phyloP scores from a whole-genome alignment of 2,329 filamentous ascomycete species.

The Talaromyces sp. region DNA sequence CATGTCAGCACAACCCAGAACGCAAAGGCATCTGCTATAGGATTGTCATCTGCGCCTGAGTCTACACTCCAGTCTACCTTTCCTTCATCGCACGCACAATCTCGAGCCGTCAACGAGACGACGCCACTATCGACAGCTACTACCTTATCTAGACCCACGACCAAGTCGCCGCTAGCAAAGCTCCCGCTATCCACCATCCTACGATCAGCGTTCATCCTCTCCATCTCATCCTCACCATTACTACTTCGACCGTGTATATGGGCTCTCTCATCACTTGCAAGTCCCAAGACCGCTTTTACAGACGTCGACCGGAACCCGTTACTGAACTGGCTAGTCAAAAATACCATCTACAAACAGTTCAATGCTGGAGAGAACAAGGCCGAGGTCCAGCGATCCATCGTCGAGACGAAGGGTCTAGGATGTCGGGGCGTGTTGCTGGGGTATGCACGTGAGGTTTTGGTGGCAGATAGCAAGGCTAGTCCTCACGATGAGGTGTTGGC shows the following conservation, averaged over 20 bases:
- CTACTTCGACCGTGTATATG: slow-evolving; percentile 70
- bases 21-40: slow-evolving; percentile 14
- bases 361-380: slow-evolving; percentile 51
- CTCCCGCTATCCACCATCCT: slow-evolving; percentile 38
- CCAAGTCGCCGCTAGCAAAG: slow-evolving; percentile 32
- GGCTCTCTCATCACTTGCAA: slow-evolving; percentile 59
- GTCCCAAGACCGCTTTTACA: slow-evolving; percentile 43
- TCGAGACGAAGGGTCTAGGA: slow-evolving; percentile 48
- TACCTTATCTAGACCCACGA: background rate
- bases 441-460: slow-evolving; percentile 56
- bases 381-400: slow-evolving; percentile 48
- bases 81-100: slow-evolving; percentile 3
- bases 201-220: slow-evolving; percentile 36
- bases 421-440: slow-evolving; percentile 54
- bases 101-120: background rate
- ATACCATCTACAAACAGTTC: slow-evolving; percentile 56
- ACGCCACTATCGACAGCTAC: too few species aligned
- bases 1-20: slow-evolving; percentile 17
- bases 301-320: slow-evolving; percentile 50
- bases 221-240: slow-evolving; percentile 41
- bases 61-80: slow-evolving; percentile 9
- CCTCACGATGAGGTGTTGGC: slow-evolving; percentile 30
- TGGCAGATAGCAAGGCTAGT: slow-evolving; percentile 34
- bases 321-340: slow-evolving; percentile 45
- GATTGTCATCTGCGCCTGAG: background rate